Evolutionary conservation across 1,139 yeast genomes (phyloP).

Genomic region (Saccharomyces hybrid): DNA sequence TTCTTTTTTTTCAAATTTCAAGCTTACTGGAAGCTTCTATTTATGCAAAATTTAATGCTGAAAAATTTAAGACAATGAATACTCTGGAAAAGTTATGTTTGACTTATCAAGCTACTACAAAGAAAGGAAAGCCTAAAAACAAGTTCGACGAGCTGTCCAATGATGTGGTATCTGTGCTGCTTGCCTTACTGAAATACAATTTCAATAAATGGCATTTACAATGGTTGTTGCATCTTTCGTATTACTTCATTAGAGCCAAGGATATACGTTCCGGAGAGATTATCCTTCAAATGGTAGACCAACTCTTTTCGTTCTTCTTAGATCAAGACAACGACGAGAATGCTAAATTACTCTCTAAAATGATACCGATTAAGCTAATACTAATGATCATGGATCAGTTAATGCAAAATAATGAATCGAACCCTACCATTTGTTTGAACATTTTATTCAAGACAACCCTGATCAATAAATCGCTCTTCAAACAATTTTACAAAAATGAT

Average conservation of each 20-base stretch:
- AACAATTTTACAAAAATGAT: constrained; percentile 44
- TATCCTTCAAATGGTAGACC: constrained; percentile 13
- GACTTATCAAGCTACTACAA: constrained; percentile 27
- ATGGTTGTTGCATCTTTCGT: constrained; percentile 37
- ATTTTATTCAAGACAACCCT: constrained; percentile 45
- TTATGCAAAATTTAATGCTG: constrained; percentile 42
- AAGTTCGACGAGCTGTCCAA: constrained; percentile 34
- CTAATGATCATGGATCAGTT: constrained; percentile 45
- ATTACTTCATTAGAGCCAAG: constrained; percentile 33
- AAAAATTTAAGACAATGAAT: constrained; percentile 47
- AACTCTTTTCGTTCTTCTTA: constrained; percentile 9
- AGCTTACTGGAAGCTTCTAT: constrained; percentile 47
- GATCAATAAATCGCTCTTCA: constrained; percentile 42
- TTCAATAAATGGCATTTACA: constrained; percentile 37
- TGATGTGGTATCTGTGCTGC: constrained; percentile 34
- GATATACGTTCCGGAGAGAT: constrained; percentile 16
- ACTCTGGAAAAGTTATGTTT: constrained; percentile 47
- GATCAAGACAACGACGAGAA: constrained; percentile 11
- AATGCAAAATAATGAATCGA: constrained; percentile 28
- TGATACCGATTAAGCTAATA: constrained; percentile 61
- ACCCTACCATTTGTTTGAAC: constrained; percentile 42
- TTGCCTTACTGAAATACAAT: constrained; percentile 34
- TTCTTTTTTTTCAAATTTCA: constrained; percentile 49
- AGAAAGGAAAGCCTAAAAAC: constrained; percentile 34
- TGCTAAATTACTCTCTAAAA: constrained; percentile 37